A percentile compares a stretch with the other conserved stretches of the same genome.
These are phyloP conservation scores for Conticribra guillardii DNA, from an alignment of 108 stramenopile species.

Conservation along the genomic window DNA sequence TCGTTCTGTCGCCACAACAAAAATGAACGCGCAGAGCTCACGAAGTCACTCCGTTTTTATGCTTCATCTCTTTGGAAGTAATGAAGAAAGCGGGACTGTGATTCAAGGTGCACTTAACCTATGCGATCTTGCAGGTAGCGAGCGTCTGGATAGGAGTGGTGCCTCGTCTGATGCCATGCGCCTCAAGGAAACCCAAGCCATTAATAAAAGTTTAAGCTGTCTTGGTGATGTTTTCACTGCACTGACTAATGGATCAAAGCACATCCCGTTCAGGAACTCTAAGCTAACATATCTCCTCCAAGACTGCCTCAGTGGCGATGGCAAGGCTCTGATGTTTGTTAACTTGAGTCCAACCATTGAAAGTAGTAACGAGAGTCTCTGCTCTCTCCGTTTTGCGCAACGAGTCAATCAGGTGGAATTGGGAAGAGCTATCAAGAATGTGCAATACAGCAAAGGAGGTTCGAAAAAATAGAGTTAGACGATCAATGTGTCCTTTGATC, in stretches of 20 bases:
- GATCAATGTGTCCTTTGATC: too few species aligned
- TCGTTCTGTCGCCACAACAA: slow-evolving; percentile 94
- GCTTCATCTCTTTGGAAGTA: slow-evolving; percentile 92
- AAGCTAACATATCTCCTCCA: slow-evolving; percentile 92
- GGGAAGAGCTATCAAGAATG: slow-evolving; percentile 76
- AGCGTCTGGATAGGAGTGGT: slow-evolving; percentile 95
- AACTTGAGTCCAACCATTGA: slow-evolving; percentile 81
- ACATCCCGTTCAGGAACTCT: slow-evolving; percentile 89
- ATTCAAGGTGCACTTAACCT: slow-evolving; percentile 96
- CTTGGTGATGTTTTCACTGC: slow-evolving; percentile 98
- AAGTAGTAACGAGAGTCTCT: slow-evolving; percentile 79
- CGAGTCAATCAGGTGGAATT: slow-evolving; percentile 61
- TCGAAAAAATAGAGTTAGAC: neutral
- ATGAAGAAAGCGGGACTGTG: slow-evolving; percentile 86
- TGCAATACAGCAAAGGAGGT: slow-evolving; percentile 59
- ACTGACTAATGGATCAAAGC: slow-evolving; percentile 84
- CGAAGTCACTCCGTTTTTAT: slow-evolving; percentile 99
- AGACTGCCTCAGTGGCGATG: slow-evolving; percentile 87
- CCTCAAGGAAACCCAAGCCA: slow-evolving; percentile 95
- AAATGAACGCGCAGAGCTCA: slow-evolving; percentile 97
- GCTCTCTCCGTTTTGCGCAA: slow-evolving; percentile 85
- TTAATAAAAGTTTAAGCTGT: slow-evolving; percentile 98
- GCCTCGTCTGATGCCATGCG: slow-evolving; percentile 81
- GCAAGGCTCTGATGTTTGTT: slow-evolving; percentile 94
- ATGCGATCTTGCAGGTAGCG: slow-evolving; percentile 98